A percentile compares a stretch with the other conserved stretches of the same genome.
These are phyloP conservation scores for Tetrapyrgos nigripes DNA, from an alignment of 1,284 basidiomycete species.

Conservation along the genomic window DNA sequence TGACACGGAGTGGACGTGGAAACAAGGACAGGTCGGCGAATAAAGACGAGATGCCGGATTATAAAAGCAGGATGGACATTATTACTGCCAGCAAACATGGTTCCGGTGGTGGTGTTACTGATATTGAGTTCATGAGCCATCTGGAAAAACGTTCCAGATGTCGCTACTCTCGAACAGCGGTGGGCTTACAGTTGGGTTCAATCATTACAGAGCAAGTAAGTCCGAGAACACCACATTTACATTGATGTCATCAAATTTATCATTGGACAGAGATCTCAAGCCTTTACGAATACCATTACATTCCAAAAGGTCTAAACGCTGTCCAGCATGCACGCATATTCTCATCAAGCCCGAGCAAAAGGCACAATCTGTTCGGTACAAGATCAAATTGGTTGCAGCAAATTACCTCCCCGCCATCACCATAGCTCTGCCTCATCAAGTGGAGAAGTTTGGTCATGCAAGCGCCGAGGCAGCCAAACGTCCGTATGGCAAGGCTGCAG, in stretches of 20 bases:
- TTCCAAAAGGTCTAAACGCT: constrained; percentile 95
- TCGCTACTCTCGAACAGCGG: constrained; percentile 78
- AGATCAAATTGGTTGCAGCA: constrained; percentile 95
- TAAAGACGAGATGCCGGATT: constrained; percentile 78
- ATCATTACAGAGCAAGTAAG: constrained; percentile 70
- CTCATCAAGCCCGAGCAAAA: constrained; percentile 99
- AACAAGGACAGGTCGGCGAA: constrained; percentile 65
- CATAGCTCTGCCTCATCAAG: constrained; percentile 68
- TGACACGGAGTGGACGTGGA: constrained; percentile 51
- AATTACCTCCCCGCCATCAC: constrained; percentile 92
- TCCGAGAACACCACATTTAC: constrained; percentile 17
- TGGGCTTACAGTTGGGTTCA: constrained; percentile 85
- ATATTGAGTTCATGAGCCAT: constrained; percentile 72
- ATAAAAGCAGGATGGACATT: constrained; percentile 72
- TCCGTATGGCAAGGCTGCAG: constrained; percentile 46
- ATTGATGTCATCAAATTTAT: constrained; percentile 14
- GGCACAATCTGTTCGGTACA: constrained; percentile 90
- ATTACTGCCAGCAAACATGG: constrained; percentile 57
- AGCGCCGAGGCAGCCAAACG: constrained; percentile 54
- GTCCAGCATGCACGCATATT: constrained; percentile 93
- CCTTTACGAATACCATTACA: constrained; percentile 91
- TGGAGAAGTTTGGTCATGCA: constrained; percentile 37
- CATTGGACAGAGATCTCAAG: constrained; percentile 68
- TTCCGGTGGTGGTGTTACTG: constrained; percentile 67
- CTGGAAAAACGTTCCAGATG: constrained; percentile 66